Evolutionary conservation across 192 early-diverging fungal species (phyloP).

Genomic region (Coemansia aciculifera): DNA sequence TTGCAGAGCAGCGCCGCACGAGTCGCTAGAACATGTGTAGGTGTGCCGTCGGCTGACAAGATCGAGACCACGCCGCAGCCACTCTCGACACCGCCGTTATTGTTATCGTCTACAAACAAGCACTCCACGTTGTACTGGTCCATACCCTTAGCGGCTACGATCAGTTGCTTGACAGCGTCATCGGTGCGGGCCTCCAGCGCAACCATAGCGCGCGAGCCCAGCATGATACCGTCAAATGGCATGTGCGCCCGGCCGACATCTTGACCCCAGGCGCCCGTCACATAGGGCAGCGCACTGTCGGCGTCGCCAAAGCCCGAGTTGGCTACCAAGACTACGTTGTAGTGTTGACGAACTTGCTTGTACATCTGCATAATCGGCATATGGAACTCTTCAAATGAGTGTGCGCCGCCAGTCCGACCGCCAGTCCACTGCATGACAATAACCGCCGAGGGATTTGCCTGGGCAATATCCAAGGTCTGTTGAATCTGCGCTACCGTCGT

Average conservation of each 20-base stretch:
- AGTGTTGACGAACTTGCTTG: slow-evolving; percentile 75
- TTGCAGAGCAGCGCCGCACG: slow-evolving; percentile 86
- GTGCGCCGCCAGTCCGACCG: slow-evolving; percentile 90
- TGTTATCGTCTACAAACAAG: slow-evolving; percentile 76
- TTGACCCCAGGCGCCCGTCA: slow-evolving; percentile 84
- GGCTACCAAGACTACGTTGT: slow-evolving; percentile 87
- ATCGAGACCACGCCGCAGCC: slow-evolving; percentile 85
- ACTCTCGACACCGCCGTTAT: slow-evolving; percentile 48
- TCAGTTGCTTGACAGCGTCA: slow-evolving; percentile 75
- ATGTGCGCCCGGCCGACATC: slow-evolving; percentile 77
- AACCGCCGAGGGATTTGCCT: slow-evolving; percentile 70
- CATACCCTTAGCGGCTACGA: slow-evolving; percentile 79
- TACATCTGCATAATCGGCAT: slow-evolving; percentile 82
- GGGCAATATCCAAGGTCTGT: slow-evolving; percentile 77
- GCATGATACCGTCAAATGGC: slow-evolving; percentile 92
- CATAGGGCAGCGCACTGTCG: slow-evolving; percentile 79
- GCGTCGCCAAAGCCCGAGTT: slow-evolving; percentile 89
- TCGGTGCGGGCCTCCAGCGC: slow-evolving; percentile 77
- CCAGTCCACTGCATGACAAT: slow-evolving; percentile 95
- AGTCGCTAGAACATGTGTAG: slow-evolving; percentile 89
- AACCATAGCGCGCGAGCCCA: slow-evolving; percentile 90
- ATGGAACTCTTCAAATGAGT: slow-evolving; percentile 94
- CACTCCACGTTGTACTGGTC: slow-evolving; percentile 74
- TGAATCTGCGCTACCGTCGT: slow-evolving; percentile 74
- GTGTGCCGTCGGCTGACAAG: slow-evolving; percentile 79